Base-by-base conservation (phyloP, 2,329 filamentous ascomycete species). In the Cyanodermella asteris region DNA sequence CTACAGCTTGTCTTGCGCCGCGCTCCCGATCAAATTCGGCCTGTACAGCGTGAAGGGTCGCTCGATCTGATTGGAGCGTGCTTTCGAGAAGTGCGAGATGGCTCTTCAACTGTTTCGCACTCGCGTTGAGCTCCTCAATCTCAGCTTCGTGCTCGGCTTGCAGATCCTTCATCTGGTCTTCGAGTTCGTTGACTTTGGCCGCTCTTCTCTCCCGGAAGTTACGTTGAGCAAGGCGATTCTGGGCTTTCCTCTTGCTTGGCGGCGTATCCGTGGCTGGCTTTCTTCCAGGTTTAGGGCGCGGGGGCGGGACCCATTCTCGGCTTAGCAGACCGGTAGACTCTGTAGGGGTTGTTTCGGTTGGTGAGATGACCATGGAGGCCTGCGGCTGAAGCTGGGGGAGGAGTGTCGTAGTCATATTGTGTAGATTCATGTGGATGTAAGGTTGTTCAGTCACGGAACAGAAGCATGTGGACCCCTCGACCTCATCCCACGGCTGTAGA, bases 241-340 rank as follows among this genome's bases (percentile, higher is more conserved):
- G 87, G 2, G 78, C 76, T 56, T 93, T 90, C 36, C 87, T 69
- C 54, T 91, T 91, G 21, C 81, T 91, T 2, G 77, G 76, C 9
- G 82, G 81, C 26, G 82, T 90, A 43, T 93, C 82, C 18, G 78
- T 90, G 23, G 80, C 78, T 3, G 84, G 82, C 59, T 94, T 94
- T 38, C 84, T 70, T 24, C 84, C 84, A 13, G 87, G 84, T 57
- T 82, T 84, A 23, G 77, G 77, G 31, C 77, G 64, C 15, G 77
- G 77, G 13, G 77, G 77, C 22, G 87, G 70, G 13, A 84, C 62
- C 77, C 77, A 87, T 65, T 84, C 74, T 47, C n/a, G n/a, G n/a
- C n/a, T n/a, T n/a, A n/a, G n/a, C n/a, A n/a, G n/a, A n/a, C n/a
- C n/a, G n/a, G n/a, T n/a, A n/a, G n/a, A n/a, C n/a, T n/a, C n/a